Percentiles rank a stretch among this genome's conserved stretches.
These are phyloP conservation scores for Leucocoprinus sp. DNA, from an alignment of 768 basidiomycete genomes.

Conservation along the genomic window DNA sequence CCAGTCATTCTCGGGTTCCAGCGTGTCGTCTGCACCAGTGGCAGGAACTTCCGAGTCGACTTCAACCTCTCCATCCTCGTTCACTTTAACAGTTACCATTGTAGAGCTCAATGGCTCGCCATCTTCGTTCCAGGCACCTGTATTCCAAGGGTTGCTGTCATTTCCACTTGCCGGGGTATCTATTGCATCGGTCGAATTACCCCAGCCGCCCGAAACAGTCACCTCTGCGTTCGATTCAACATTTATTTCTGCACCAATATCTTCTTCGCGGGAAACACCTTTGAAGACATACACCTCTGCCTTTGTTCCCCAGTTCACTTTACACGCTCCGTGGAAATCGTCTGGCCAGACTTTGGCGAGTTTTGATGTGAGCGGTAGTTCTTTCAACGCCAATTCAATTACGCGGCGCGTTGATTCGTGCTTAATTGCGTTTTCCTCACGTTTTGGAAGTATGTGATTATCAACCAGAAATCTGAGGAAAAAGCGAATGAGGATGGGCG, in stretches of 20 bases:
- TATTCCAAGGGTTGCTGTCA: conserved; percentile 1
- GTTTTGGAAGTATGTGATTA: conserved; percentile 28
- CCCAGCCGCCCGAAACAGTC: background rate
- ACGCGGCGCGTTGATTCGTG: conserved; percentile 39
- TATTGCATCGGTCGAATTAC: background rate
- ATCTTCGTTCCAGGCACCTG: conserved; percentile 3
- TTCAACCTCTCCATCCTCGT: conserved; percentile 4
- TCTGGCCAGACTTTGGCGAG: conserved; percentile 42
- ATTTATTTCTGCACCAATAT: background rate
- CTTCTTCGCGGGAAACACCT: conserved; percentile 3
- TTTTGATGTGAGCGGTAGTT: conserved; percentile 41
- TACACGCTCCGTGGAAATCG: conserved; percentile 40
- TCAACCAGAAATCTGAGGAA: conserved; percentile 39
- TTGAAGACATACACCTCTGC: conserved; percentile 26
- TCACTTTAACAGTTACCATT: background rate
- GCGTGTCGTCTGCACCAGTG: background rate
- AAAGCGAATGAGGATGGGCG: conserved; percentile 36
- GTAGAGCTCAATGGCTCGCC: background rate
- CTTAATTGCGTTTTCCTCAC: conserved; percentile 26
- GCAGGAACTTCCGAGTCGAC: background rate
- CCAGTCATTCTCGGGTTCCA: conserved; percentile 15
- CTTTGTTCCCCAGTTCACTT: conserved; percentile 40
- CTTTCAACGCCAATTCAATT: conserved; percentile 32
- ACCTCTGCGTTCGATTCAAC: background rate
- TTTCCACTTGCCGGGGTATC: background rate